A percentile compares a stretch with the other conserved stretches of the same genome.
Evolutionary conservation across 331 rosid species (phyloP).

Genomic region (Pyracantha coccinea): DNA sequence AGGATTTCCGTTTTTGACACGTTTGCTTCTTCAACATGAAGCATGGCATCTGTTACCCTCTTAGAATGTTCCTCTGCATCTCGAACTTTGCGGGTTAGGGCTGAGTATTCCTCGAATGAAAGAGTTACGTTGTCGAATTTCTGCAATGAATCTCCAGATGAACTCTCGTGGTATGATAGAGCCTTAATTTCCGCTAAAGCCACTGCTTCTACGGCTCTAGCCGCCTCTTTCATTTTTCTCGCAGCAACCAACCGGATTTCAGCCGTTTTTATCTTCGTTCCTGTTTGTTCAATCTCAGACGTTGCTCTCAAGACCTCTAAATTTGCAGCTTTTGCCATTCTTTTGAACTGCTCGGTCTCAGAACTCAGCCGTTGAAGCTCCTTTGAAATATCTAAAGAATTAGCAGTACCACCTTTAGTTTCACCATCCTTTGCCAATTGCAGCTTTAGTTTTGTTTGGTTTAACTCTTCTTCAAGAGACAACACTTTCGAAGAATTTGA

Average conservation of each 20-base stretch:
- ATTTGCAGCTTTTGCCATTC: slow-evolving; percentile 55
- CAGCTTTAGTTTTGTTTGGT: slow-evolving; percentile 53
- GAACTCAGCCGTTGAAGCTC: slow-evolving; percentile 55
- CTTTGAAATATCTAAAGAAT: slow-evolving; percentile 41
- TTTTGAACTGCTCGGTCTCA: slow-evolving; percentile 60
- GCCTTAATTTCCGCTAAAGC: slow-evolving; percentile 67
- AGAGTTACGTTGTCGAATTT: slow-evolving; percentile 44
- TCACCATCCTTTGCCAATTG: slow-evolving; percentile 49
- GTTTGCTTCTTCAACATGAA: slow-evolving; percentile 67
- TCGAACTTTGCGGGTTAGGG: slow-evolving; percentile 43
- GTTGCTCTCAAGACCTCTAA: slow-evolving; percentile 41
- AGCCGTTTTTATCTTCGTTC: slow-evolving; percentile 58
- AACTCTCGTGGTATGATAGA: slow-evolving; percentile 31
- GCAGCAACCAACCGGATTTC: slow-evolving; percentile 75
- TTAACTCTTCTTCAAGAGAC: slow-evolving; percentile 72
- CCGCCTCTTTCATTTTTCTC: slow-evolving; percentile 82
- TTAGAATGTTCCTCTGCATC: slow-evolving; percentile 58
- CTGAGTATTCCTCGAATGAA: slow-evolving; percentile 57
- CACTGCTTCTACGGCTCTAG: slow-evolving; percentile 71
- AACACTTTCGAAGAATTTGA: slow-evolving; percentile 50
- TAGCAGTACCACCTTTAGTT: slow-evolving; percentile 26
- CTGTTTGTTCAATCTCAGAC: slow-evolving; percentile 73
- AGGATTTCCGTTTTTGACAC: slow-evolving; percentile 46
- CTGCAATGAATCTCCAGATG: slow-evolving; percentile 20
- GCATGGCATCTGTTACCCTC: slow-evolving; percentile 53